These are phyloP conservation scores for Myxozyma udenii DNA, from an alignment of 805 yeast species.

Conservation along the genomic window DNA sequence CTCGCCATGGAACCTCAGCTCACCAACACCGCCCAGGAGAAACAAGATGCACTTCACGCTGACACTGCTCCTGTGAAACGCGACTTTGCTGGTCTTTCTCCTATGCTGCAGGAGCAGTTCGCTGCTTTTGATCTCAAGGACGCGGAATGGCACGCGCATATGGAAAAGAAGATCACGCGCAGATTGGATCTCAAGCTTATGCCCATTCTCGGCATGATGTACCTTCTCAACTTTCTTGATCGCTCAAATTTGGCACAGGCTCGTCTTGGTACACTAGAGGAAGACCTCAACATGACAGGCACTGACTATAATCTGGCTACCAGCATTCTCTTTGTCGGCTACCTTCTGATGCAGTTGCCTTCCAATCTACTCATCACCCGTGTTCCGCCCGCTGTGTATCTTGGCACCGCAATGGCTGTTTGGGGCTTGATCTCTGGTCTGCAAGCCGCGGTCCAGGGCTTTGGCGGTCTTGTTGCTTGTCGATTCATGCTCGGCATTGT, in stretches of 20 bases:
- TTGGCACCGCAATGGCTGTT: constrained; percentile 42
- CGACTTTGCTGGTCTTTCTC: no score
- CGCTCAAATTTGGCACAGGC: constrained; percentile 49
- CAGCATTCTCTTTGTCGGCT: constrained; percentile 43
- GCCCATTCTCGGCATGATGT: constrained; percentile 31
- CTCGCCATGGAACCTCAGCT: no score
- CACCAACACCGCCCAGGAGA: no score
- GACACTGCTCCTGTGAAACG: no score
- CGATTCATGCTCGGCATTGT: constrained; percentile 40
- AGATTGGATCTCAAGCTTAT: constrained; percentile 27
- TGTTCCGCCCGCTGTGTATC: constrained; percentile 38
- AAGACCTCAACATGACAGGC: constrained; percentile 42
- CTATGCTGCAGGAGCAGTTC: constrained; percentile 1
- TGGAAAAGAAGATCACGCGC: constrained; percentile 10
- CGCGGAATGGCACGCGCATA: constrained; percentile 13
- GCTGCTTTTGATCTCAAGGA: constrained; percentile 16
- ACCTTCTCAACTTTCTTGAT: constrained; percentile 41
- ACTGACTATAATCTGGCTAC: constrained; percentile 45
- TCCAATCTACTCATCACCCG: constrained; percentile 29
- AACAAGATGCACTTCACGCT: no score
- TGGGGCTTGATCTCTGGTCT: constrained; percentile 40
- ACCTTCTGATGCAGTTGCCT: constrained; percentile 28
- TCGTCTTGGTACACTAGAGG: constrained; percentile 44
- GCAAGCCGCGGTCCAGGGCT: constrained; percentile 36
- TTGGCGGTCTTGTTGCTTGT: constrained; percentile 41